Percentiles rank a stretch among this genome's conserved stretches.
phyloP scores from a whole-genome alignment of 805 yeast genomes.

The Candida ulmi region DNA sequence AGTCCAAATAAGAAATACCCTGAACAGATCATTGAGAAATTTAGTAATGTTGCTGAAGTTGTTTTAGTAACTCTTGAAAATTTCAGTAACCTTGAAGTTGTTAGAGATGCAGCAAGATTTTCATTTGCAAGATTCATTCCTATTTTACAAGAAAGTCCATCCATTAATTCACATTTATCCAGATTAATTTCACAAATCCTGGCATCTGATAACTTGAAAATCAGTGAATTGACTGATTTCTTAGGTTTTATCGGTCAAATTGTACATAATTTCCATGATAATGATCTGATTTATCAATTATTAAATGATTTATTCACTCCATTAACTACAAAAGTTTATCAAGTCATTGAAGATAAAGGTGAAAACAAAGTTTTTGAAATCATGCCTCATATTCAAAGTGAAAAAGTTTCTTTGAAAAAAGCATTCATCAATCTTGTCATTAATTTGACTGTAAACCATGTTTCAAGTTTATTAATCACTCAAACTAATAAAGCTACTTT shows the following conservation, averaged over 20 bases:
- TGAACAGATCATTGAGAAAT: constrained; percentile 37
- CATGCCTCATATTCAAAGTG: constrained; percentile 59
- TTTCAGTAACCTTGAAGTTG: constrained; percentile 55
- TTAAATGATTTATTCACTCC: constrained; percentile 72
- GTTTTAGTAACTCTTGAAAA: constrained; percentile 78
- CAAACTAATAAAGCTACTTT: constrained; percentile 57
- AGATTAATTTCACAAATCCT: constrained; percentile 67
- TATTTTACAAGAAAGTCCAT: constrained; percentile 41
- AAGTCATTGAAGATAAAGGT: constrained; percentile 38
- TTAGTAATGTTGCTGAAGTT: constrained; percentile 72
- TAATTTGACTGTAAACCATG: constrained; percentile 68
- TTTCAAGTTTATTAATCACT: constrained; percentile 70
- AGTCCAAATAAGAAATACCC: constrained; percentile 28
- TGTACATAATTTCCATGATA: constrained; percentile 66
- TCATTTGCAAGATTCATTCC: constrained; percentile 85
- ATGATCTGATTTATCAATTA: constrained; percentile 65
- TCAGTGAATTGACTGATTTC: constrained; percentile 72
- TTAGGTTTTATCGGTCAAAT: constrained; percentile 84
- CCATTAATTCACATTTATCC: constrained; percentile 49
- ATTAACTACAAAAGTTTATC: constrained; percentile 58
- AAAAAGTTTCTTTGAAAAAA: constrained; percentile 59
- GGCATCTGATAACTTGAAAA: constrained; percentile 48
- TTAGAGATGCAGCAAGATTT: constrained; percentile 83
- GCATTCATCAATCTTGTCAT: constrained; percentile 66
- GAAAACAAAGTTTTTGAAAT: constrained; percentile 30